Conservation (phyloP, 768 basidiomycete genomes). For the Russula vinacea region DNA sequence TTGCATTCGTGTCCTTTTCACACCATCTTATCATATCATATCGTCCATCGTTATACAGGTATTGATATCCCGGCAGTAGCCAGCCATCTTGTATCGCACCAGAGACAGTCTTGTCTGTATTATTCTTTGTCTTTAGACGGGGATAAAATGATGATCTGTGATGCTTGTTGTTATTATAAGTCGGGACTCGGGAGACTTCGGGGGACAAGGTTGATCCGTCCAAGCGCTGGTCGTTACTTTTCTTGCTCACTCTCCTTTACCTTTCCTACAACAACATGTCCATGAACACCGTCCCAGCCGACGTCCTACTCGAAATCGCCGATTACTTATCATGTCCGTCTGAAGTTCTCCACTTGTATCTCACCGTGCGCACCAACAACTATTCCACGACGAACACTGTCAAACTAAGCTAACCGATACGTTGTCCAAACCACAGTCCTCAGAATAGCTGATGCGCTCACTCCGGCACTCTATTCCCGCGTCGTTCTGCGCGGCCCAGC, state of each 20-base stretch:
- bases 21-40: neutral
- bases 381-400: too few relatives aligned
- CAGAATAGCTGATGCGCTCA: conserved; percentile 49
- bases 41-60: conserved; percentile 8
- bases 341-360: conserved; percentile 57
- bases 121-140: neutral
- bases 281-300: conserved; percentile 44
- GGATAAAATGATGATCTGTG: neutral
- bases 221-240: neutral
- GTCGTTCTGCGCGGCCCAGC: conserved; percentile 52
- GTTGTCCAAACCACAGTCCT: conserved; percentile 49
- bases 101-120: conserved; percentile 14
- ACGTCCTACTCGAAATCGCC: conserved; percentile 67
- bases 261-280: neutral
- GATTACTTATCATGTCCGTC: conserved; percentile 47
- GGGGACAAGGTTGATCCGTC: neutral
- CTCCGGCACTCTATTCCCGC: conserved; percentile 56
- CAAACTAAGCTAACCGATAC: neutral
- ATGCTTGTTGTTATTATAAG: neutral
- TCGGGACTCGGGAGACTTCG: neutral
- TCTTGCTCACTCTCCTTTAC: neutral
- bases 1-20: neutral
- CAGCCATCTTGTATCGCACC: neutral
- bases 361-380: conserved; percentile 48
- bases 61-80: conserved; percentile 15